Evolutionary conservation across 2,329 filamentous ascomycete genomes (phyloP).

Genomic region (Fusarium denticulatum): DNA sequence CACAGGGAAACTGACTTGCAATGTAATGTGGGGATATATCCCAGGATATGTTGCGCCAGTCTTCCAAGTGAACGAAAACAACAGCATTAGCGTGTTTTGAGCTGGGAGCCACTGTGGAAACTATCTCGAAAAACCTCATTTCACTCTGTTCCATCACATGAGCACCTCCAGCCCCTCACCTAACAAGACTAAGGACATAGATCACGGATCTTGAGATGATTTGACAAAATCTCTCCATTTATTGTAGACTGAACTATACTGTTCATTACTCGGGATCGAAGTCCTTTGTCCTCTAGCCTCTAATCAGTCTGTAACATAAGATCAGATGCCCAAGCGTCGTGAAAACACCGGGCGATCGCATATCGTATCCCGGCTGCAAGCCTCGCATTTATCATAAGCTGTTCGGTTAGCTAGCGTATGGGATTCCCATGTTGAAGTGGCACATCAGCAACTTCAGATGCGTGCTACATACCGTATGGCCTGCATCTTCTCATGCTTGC

Average conservation of each 20-base stretch:
- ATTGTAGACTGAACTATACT: not conserved
- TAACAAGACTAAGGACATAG: not conserved
- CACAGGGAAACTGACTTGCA: constrained; percentile 24
- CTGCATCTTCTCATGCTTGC: constrained; percentile 4
- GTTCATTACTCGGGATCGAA: not conserved
- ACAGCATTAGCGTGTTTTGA: constrained; percentile 6
- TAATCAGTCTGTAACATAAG: not conserved
- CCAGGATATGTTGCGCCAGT: not conserved
- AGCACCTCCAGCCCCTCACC: not conserved
- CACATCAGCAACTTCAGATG: not conserved
- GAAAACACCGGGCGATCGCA: not conserved
- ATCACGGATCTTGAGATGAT: not conserved
- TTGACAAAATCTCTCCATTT: not conserved
- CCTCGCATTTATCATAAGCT: not conserved
- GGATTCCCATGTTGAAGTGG: not conserved
- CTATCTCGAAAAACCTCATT: constrained; percentile 25
- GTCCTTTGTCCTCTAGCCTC: not conserved
- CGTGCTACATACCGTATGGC: not conserved
- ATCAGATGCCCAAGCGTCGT: not conserved
- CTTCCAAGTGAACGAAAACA: constrained; percentile 19
- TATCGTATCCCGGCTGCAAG: not conserved
- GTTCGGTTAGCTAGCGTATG: not conserved
- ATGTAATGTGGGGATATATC: constrained; percentile 18
- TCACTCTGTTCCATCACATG: not conserved
- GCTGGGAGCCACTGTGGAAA: constrained; percentile 11